Conservation (phyloP, 495 filamentous ascomycete genomes). For the Daldinia bambusicola region DNA sequence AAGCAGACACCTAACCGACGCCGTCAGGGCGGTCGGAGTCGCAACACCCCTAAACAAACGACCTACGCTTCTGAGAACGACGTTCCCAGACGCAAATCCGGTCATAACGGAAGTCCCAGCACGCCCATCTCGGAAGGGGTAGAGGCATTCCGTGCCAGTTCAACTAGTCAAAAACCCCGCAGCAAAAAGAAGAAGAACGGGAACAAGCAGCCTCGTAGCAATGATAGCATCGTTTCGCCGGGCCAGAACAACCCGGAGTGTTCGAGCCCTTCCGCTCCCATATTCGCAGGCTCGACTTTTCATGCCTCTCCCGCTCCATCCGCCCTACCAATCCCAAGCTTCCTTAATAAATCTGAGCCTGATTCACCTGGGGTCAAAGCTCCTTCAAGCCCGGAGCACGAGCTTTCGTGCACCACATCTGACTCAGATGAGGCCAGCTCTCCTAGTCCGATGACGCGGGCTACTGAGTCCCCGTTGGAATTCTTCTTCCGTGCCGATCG, state of each 20-base stretch:
- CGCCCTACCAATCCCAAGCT: slow-evolving; percentile 91
- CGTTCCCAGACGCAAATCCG: slow-evolving; percentile 44
- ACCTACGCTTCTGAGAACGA: slow-evolving; percentile 63
- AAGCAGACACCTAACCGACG: slow-evolving; percentile 56
- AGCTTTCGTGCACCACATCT: slow-evolving; percentile 53
- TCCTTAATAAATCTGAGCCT: slow-evolving; percentile 83
- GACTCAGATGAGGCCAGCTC: slow-evolving; percentile 59
- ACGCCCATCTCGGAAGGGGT: slow-evolving; percentile 45
- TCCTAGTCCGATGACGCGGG: slow-evolving; percentile 41
- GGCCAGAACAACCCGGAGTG: slow-evolving; percentile 49
- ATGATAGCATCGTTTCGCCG: slow-evolving; percentile 51
- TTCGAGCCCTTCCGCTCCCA: slow-evolving; percentile 61
- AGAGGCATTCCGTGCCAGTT: slow-evolving; percentile 39
- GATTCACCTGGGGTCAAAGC: slow-evolving; percentile 63
- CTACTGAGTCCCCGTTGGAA: slow-evolving; percentile 82
- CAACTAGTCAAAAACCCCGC: slow-evolving; percentile 47
- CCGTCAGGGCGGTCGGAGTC: slow-evolving; percentile 49
- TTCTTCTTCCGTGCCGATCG: slow-evolving; percentile 88
- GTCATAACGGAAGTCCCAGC: slow-evolving; percentile 42
- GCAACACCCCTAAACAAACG: slow-evolving; percentile 52
- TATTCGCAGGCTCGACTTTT: slow-evolving; percentile 95
- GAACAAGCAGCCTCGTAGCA: slow-evolving; percentile 30
- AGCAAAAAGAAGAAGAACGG: slow-evolving; percentile 48
- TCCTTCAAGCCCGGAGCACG: slow-evolving; percentile 43
- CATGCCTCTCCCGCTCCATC: slow-evolving; percentile 94